A percentile compares a stretch with the other conserved stretches of the same genome.
Conservation (phyloP, 192 early-diverging fungal genomes). For the Podila epigama region DNA sequence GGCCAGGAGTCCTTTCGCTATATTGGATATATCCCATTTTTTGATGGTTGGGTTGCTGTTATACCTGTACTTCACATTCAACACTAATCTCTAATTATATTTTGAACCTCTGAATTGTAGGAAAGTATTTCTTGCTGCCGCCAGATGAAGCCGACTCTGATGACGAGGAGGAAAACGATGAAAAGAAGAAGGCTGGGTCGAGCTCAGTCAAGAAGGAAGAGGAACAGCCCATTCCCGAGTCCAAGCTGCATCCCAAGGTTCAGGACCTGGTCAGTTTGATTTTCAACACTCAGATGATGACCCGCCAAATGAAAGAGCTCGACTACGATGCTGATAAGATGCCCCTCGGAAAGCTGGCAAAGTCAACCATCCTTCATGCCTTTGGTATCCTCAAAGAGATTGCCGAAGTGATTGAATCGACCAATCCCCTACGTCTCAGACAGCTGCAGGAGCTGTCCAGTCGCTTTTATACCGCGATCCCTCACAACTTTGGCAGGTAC, state of each 20-base stretch:
- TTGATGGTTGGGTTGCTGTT: background rate
- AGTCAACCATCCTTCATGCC: conserved; percentile 64
- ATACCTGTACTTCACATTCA: background rate
- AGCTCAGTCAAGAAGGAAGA: conserved; percentile 23
- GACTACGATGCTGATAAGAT: conserved; percentile 79
- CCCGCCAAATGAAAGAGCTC: conserved; percentile 65
- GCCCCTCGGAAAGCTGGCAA: conserved; percentile 79
- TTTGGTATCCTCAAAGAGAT: conserved; percentile 67
- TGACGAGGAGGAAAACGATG: conserved; percentile 32
- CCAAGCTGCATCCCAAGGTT: conserved; percentile 54
- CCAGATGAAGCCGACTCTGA: conserved; percentile 69
- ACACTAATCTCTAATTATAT: too few species aligned
- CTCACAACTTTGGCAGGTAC: conserved; percentile 62
- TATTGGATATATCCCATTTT: background rate
- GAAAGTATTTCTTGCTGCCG: conserved; percentile 70
- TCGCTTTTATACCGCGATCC: conserved; percentile 78
- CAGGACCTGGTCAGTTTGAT: conserved; percentile 73
- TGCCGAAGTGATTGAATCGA: conserved; percentile 43
- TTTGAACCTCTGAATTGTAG: background rate
- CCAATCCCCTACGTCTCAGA: background rate
- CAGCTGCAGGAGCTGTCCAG: conserved; percentile 48
- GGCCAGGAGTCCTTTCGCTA: too few species aligned
- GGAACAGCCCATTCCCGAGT: conserved; percentile 29
- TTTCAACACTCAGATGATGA: conserved; percentile 71
- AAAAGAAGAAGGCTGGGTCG: conserved; percentile 5